These are phyloP conservation scores for Testicularia cyperi DNA, from an alignment of 1,284 basidiomycete genomes.

Conservation along the genomic window DNA sequence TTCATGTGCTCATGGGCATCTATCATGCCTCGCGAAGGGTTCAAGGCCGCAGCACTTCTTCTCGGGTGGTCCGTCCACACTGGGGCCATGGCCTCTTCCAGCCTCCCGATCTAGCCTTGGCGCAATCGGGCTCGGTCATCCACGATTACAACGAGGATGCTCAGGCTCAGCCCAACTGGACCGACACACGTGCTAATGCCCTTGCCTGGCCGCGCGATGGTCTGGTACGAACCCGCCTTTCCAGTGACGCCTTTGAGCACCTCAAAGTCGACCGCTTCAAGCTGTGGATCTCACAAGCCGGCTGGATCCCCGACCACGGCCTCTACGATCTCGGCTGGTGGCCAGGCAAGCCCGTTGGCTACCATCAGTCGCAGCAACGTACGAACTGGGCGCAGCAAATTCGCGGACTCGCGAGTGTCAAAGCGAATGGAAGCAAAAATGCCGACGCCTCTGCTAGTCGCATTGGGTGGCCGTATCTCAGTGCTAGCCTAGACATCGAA, in stretches of 20 bases:
- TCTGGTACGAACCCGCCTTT: constrained; percentile 4
- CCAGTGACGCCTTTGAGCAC: constrained; percentile 3
- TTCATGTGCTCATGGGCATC: background rate
- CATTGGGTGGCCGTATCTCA: too few species aligned
- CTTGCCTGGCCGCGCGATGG: constrained; percentile 28
- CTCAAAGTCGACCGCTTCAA: constrained; percentile 10
- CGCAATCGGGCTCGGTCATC: background rate
- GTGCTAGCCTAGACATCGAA: too few species aligned
- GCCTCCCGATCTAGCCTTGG: background rate
- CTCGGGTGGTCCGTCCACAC: background rate
- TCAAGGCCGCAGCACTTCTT: background rate
- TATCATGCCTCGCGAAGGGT: background rate
- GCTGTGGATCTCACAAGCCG: constrained; percentile 16
- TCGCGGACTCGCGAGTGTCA: too few species aligned
- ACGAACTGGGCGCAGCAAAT: constrained; percentile 9
- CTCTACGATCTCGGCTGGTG: constrained; percentile 33
- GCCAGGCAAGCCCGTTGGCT: constrained; percentile 26
- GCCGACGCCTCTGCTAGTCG: too few species aligned
- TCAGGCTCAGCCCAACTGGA: background rate
- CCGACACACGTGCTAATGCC: background rate
- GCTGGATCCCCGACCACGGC: constrained; percentile 15
- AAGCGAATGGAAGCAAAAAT: too few species aligned
- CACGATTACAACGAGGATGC: background rate
- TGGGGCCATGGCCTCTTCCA: background rate
- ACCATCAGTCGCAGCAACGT: constrained; percentile 4